These are phyloP conservation scores for Pseudogymnoascus sp. DNA, from an alignment of 2,329 filamentous ascomycete genomes.

Conservation along the genomic window DNA sequence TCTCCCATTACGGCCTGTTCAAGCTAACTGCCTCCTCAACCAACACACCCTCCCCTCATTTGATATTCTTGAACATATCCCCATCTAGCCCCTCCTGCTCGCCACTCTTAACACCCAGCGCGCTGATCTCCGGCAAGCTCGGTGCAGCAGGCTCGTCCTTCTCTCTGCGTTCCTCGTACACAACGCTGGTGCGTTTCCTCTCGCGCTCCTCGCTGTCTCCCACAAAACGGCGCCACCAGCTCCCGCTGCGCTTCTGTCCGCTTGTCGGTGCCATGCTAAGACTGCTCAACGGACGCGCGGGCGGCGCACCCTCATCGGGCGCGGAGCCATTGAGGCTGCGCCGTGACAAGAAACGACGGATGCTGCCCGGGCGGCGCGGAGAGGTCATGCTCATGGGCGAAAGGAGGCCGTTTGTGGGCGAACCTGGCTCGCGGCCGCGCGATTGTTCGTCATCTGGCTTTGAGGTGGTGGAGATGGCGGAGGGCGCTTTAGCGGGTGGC, in stretches of 20 bases:
- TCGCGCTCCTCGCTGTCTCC: conserved; percentile 15
- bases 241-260: conserved; percentile 24
- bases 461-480: conserved; percentile 12
- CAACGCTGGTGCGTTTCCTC: conserved; percentile 22
- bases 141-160: conserved; percentile 27
- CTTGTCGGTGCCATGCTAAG: conserved; percentile 20
- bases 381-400: conserved; percentile 25
- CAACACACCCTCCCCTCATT: conserved; percentile 16
- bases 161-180: conserved; percentile 19
- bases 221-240: conserved; percentile 27
- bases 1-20: not conserved
- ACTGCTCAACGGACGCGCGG: conserved; percentile 24
- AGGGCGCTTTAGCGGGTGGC: conserved; percentile 11
- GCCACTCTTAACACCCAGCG: conserved; percentile 26
- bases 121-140: conserved; percentile 28
- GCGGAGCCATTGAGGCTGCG: conserved; percentile 26
- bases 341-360: conserved; percentile 31
- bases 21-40: not conserved
- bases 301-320: conserved; percentile 18
- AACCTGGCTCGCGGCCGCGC: not conserved
- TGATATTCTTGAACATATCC: conserved; percentile 32
- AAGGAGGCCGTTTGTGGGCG: conserved; percentile 3
- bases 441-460: not conserved
- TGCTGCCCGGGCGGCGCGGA: conserved; percentile 28
- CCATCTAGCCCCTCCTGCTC: conserved; percentile 27